Evolutionary conservation across 805 yeast species (phyloP), one percentile per base, ranked within the genome.

Genomic region (Isabelozyma rhagii): DNA sequence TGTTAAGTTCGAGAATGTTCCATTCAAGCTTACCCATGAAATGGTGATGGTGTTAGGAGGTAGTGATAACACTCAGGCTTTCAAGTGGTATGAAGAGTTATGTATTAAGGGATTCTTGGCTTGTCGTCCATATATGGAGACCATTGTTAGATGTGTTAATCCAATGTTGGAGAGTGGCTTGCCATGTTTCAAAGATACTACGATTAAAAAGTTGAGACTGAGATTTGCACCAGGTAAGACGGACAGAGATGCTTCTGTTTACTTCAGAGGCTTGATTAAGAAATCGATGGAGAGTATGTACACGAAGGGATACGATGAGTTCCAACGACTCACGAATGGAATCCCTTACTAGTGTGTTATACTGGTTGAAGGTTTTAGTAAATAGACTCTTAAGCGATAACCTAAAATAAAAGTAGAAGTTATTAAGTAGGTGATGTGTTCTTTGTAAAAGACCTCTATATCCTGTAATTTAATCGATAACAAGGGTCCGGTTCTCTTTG

Each of bases 21-120:
- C 99, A 10, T 94, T 94, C 77, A 94, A 94, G 65, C 79, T 94
- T 55, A 94, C 99, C 3, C 88, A 86, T 59, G 99, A 94, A 63
- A 94, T 96, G 99, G 87, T 94, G 5, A 80, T 83, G 64, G 97
- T 94, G 1, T 83, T 94, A 85, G 99, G 99, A n/a, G 98, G 98
- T 0, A 79, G 83, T 14, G 77, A 81, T 21, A 77, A 80, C 34
- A 89, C 98, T 0, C 96, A 89, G 64, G 92, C 97, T 0, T 94
- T 84, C 71, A 77, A 76, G 57, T 89, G 97, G 91, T 94, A 91
- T 71, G 97, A 94, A 68, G 98, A 93, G 62, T 77, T 93, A 45
- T 93, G 97, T 68, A 87, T 96, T 48, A 92, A 93, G 66, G 96
- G 97, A 1, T 94, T 83, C 69, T 78, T 94, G 59, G 87, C 96